phyloP scores from a whole-genome alignment of 129 eudicot species.

The Solidago caesia region DNA sequence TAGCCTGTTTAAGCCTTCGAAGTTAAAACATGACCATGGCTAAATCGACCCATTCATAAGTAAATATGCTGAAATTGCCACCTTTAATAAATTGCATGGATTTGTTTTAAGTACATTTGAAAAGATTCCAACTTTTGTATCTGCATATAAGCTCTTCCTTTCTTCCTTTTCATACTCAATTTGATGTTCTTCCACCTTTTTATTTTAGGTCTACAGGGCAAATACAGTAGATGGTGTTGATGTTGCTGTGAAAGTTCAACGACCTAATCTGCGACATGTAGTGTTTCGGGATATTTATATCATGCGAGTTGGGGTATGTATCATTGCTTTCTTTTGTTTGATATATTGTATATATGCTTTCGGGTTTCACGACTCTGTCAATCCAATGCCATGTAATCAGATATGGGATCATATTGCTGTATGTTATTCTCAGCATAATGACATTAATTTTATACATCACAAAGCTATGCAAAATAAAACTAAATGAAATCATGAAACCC shows the following conservation, averaged over 20 bases:
- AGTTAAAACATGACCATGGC: background rate
- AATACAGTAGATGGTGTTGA: constrained; percentile 64
- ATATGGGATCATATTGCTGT: too few relatives aligned
- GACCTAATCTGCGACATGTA: constrained; percentile 80
- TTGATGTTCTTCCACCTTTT: constrained; percentile 5
- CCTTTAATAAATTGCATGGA: background rate
- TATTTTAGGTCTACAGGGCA: constrained; percentile 80
- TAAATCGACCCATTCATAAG: constrained; percentile 3
- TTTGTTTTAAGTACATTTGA: constrained; percentile 3
- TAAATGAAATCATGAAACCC: too few relatives aligned
- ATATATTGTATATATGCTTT: constrained; percentile 5
- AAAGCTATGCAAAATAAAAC: too few relatives aligned
- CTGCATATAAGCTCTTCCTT: background rate
- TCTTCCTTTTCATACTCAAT: constrained; percentile 2
- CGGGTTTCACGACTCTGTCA: background rate
- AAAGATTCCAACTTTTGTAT: background rate
- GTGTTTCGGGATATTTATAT: constrained; percentile 89
- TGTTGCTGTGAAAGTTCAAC: constrained; percentile 98
- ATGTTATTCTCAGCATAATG: too few relatives aligned
- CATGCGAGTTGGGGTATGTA: constrained; percentile 94
- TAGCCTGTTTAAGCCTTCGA: background rate
- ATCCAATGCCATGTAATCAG: too few relatives aligned
- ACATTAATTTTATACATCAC: too few relatives aligned
- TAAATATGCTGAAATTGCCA: background rate
- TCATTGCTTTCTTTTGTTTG: constrained; percentile 28